Base-by-base conservation (phyloP, 768 basidiomycete genomes). In the Kwoniella europaea region DNA sequence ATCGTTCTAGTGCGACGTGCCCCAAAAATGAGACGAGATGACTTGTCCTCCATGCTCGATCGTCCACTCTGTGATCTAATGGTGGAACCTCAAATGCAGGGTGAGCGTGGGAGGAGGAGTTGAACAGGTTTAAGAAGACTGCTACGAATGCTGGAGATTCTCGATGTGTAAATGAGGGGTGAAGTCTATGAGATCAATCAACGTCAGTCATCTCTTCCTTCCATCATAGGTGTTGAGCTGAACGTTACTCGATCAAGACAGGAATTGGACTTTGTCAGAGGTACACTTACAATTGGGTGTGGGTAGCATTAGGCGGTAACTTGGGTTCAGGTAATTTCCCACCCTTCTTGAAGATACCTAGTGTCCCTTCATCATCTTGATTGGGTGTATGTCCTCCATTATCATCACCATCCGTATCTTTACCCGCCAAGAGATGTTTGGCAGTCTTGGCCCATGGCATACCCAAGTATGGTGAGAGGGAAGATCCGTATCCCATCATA, bases 21-120 rank as follows among this genome's bases (percentile, higher is more conserved):
- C 85, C 85, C 20, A 86, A 74, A 83, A 85, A 86, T 1, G 85
- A 83, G 10, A 84, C 74, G 24, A 85, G 72, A 58, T 85, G 82
- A 29, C 79, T 81, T n/a, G 85, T 84, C 63, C 82, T 76, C 85
- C 85, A 86, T 18, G 73, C 53, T 20, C 85, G 71, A 9, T 74
- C 71, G 57, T 68, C 69, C 6, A 76, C 74, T 54, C 81, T 60
- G 46, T 75, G 73, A 46, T 80, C 76, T n/a, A 81, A 74, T 1
- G 79, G 73, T 6, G 81, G 83, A 12, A 71, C 43, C 16, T 67
- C 58, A 12, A 71, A 74, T 12, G 83, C 71, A 62, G 77, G 62
- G 60, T 74, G 61, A 53, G 74, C 53, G 27, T 74, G 74, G 0
- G 63, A 57, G n/a, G 82, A 75, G 5, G 76, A 71, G 76, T 86